A percentile compares a stretch with the other conserved stretches of the same genome.
phyloP scores from a whole-genome alignment of 345 rosid genomes.

The Lepidium aucheri region DNA sequence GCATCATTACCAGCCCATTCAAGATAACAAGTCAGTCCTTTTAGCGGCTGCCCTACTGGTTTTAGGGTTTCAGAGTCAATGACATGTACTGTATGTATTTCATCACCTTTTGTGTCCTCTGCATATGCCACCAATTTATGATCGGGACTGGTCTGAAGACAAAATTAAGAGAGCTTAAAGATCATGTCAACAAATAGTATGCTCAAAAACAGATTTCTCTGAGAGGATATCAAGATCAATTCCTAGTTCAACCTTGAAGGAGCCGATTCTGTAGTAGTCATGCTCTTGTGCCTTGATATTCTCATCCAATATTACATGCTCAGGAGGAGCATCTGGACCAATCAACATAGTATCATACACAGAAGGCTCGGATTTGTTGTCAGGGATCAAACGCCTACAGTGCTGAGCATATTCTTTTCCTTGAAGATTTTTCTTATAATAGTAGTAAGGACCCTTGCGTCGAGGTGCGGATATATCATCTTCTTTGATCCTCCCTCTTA shows the following conservation, averaged over 20 bases:
- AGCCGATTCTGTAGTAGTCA: constrained; percentile 49
- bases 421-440: constrained; percentile 54
- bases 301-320: constrained; percentile 83
- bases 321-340: constrained; percentile 70
- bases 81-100: constrained; percentile 53
- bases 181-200: background rate
- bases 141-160: constrained; percentile 58
- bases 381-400: constrained; percentile 48
- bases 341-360: constrained; percentile 65
- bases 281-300: constrained; percentile 56
- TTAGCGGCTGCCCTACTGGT: constrained; percentile 45
- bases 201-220: background rate
- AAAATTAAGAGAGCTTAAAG: background rate
- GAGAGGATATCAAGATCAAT: background rate
- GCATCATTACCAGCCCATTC: constrained; percentile 82
- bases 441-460: constrained; percentile 65
- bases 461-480: constrained; percentile 74
- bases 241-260: constrained; percentile 44
- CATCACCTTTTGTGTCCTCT: constrained; percentile 84
- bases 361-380: constrained; percentile 38
- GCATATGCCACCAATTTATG: constrained; percentile 80
- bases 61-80: constrained; percentile 54
- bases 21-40: constrained; percentile 42
- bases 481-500: constrained; percentile 77
- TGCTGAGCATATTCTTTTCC: constrained; percentile 86